These are phyloP conservation scores for Mycena pura DNA, from an alignment of 768 basidiomycete species.

Conservation along the genomic window DNA sequence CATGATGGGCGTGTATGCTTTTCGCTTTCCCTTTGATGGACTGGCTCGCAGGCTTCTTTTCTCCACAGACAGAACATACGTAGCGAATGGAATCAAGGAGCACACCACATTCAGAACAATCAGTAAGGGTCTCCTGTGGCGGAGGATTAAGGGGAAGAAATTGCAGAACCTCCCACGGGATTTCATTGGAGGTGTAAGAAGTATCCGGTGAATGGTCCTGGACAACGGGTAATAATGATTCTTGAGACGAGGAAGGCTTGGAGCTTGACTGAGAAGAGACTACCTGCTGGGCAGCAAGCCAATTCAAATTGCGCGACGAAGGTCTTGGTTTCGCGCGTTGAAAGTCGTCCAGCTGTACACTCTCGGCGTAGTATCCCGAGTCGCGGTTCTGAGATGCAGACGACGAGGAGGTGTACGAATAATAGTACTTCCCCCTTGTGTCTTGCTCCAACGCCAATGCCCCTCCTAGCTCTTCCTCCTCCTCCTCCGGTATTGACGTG, in stretches of 20 bases:
- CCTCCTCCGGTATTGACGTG: slow-evolving; percentile 46
- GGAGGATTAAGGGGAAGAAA: slow-evolving; percentile 55
- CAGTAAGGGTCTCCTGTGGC: slow-evolving; percentile 69
- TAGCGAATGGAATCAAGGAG: slow-evolving; percentile 86
- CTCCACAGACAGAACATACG: slow-evolving; percentile 88
- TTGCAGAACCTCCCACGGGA: slow-evolving; percentile 60
- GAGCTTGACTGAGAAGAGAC: slow-evolving; percentile 16
- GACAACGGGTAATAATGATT: slow-evolving; percentile 39
- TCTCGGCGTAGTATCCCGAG: slow-evolving; percentile 59
- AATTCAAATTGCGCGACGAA: slow-evolving; percentile 69
- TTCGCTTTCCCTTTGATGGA: slow-evolving; percentile 60
- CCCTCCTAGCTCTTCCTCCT: slow-evolving; percentile 56
- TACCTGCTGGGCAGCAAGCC: slow-evolving; percentile 65
- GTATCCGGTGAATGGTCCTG: slow-evolving; percentile 29
- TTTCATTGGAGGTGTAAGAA: slow-evolving; percentile 34
- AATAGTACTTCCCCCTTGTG: slow-evolving; percentile 76
- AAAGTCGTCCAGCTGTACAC: slow-evolving; percentile 32
- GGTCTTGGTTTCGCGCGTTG: slow-evolving; percentile 53
- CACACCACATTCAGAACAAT: slow-evolving; percentile 83
- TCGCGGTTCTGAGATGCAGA: slow-evolving; percentile 43
- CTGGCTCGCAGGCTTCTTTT: slow-evolving; percentile 59
- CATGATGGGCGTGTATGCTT: slow-evolving; percentile 32
- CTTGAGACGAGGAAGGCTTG: slow-evolving; percentile 34
- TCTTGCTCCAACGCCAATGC: slow-evolving; percentile 73
- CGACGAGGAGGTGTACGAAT: slow-evolving; percentile 58